Evolutionary conservation across 2,329 filamentous ascomycete species (phyloP), one percentile per base, ranked within the genome.

Genomic region (Penicillium sp.): DNA sequence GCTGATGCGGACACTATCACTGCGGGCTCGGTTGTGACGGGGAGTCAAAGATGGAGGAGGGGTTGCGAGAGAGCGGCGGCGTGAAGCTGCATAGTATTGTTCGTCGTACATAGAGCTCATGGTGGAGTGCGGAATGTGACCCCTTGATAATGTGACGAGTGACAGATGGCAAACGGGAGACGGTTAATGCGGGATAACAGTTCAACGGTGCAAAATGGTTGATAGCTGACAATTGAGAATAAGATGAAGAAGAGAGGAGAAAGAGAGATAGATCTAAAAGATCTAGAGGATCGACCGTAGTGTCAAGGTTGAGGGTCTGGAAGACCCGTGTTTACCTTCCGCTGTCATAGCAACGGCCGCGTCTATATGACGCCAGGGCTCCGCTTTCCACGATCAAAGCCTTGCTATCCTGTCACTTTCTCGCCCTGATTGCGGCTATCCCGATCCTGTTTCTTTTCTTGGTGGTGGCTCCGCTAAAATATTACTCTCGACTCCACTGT

Each of bases 1-100:
- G 79, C 91, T 96, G 62, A 89, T 88, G 71, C 91, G 82, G 59
- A 83, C 79, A 62, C 81, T 83, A 54, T 84, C 78, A 47, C 78
- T 79, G 65, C 82, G 78, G 52, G 75, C 74, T 56, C 80, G 81
- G 58, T 68, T 78, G 63, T 77, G 71, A 59, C 69, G 73, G 29
- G 77, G 75, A 32, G 74, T 75, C 55, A 72, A 65, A 18, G 74
- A 75, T 36, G 72, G 67, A 40, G 75, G 71, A 55, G 71, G 67
- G 43, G 74, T 71, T 34, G 67, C 67, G 51, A 81, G 78, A 63
- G 82, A 82, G 70, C 83, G 84, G 66, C 83, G 82, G 64, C 81
- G 80, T 58, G 84, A 77, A 65, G 82, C 80, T 71, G 83, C 82
- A 77, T 83, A 68, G 59, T 64, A 79, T 68, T 81, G 71, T 55